Evolutionary conservation across 1,139 yeast genomes (phyloP).

Genomic region (Eremothecium gossypii): DNA sequence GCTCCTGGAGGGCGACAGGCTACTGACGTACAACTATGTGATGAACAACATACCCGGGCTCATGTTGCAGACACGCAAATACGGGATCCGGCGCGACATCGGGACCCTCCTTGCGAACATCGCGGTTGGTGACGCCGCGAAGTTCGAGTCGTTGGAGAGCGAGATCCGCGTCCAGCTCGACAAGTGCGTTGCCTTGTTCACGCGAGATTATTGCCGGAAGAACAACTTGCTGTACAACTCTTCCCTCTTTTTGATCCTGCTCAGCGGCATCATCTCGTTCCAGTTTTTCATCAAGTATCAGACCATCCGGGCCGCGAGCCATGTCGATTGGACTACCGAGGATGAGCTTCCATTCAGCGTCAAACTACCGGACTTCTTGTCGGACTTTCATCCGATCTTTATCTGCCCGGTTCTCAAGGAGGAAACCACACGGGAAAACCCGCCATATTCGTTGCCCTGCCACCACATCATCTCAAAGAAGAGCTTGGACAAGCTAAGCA

Average conservation of each 20-base stretch:
- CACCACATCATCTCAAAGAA: conserved; percentile 51
- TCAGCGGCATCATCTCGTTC: conserved; percentile 64
- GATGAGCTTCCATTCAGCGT: conserved; percentile 56
- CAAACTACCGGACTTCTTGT: conserved; percentile 41
- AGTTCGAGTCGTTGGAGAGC: conserved; percentile 1
- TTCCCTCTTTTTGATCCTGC: conserved; percentile 54
- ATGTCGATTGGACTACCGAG: conserved; percentile 47
- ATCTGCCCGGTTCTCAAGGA: conserved; percentile 89
- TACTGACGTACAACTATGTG: conserved; percentile 18
- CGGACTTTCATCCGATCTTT: conserved; percentile 69
- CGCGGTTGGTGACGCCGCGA: conserved; percentile 15
- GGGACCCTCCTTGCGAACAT: conserved; percentile 21
- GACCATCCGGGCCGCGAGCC: conserved; percentile 35
- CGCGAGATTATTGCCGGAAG: conserved; percentile 57
- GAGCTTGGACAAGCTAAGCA: conserved; percentile 37
- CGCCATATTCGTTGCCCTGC: conserved; percentile 57
- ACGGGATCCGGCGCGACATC: conserved; percentile 11
- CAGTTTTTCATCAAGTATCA: conserved; percentile 64
- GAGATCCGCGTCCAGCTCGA: conserved; percentile 16
- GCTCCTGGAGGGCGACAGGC: conserved; percentile 13
- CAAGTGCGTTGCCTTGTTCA: conserved; percentile 37
- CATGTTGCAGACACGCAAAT: conserved; percentile 9
- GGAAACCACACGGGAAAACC: conserved; percentile 54
- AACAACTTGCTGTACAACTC: conserved; percentile 61
- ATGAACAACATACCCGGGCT: conserved; percentile 15